Base-by-base conservation (phyloP, 1,284 basidiomycete species). In the Vanrija humicola region DNA sequence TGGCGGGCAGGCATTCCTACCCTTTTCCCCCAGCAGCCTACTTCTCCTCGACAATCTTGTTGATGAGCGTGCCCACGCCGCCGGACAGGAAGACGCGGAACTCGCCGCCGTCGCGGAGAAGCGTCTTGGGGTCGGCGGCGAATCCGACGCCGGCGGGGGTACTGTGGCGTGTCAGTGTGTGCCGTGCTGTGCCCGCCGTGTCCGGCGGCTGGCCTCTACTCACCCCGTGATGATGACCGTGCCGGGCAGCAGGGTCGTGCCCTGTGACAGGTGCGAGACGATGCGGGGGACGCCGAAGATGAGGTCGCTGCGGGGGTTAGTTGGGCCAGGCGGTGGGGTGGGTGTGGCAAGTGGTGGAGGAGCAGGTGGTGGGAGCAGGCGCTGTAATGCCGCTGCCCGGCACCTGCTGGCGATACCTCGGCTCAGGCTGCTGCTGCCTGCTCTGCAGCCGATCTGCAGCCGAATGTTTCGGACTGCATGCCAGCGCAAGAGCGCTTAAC, bases 171-270 rank as follows among this genome's bases (percentile, higher is more conserved):
- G 38, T 60, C 53, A 54, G 54, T 50, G 15, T 6, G 18, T 26
- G 18, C 28, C 28, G 28, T 10, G 28, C 10, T 34, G 12, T 43
- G 21, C 21, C 3, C 5, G 21, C 21, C 21, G 21, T 23, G 21
- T 5, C 21, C 21, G 21, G 15, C 21, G 21, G 46, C 26, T 6
- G 21, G 25, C 6, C 10, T 10, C 10, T 1, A 47, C 57, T 48
- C 23, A 72, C 38, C 73, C 72, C 47, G 89, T 92, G 64, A 90
- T 81, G 65, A 93, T 88, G 59, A 93, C 78, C 0, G 86, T 85
- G 1, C 91, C 92, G 0, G 88, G 83, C 58, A 85, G 82, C 23
- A 96, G 83, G 0, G 91, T 95, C 5, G 90, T 90, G 1, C 87
- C 90, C 68, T 90, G 86, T 0, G 89, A 90, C 38, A 93, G 82